Evolutionary conservation across 495 filamentous ascomycete genomes (phyloP).

Genomic region (Polyplosphaeria fusca): DNA sequence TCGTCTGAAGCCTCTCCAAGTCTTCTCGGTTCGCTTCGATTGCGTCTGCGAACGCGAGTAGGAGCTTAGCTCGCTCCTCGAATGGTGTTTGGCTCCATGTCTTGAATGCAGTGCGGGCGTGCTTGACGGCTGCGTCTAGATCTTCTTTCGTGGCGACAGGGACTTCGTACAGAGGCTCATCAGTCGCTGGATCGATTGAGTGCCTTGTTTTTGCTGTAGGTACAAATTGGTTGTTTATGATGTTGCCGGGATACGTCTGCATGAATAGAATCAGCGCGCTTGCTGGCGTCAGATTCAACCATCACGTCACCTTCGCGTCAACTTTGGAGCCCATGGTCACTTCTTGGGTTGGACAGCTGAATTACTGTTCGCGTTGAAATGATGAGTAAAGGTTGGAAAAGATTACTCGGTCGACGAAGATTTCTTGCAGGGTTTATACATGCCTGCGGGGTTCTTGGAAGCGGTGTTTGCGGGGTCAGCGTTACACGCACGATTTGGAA

Average conservation of each 20-base stretch:
- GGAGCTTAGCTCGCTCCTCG: conserved; percentile 9
- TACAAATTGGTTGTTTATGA: conserved; percentile 21
- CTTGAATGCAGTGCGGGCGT: conserved; percentile 7
- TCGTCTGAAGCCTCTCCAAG: conserved; percentile 2
- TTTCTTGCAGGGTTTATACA: too few relatives aligned
- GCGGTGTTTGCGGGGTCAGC: too few relatives aligned
- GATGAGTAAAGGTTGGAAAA: too few relatives aligned
- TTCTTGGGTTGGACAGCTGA: too few relatives aligned
- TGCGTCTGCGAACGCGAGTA: conserved; percentile 12
- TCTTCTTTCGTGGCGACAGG: conserved; percentile 15
- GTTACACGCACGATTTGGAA: too few relatives aligned
- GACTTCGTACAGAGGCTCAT: conserved; percentile 18
- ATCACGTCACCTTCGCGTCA: too few relatives aligned
- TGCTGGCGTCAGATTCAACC: too few relatives aligned
- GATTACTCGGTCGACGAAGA: too few relatives aligned
- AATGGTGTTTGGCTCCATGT: conserved; percentile 5
- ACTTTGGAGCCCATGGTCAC: too few relatives aligned
- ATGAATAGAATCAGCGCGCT: too few relatives aligned
- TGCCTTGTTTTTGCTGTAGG: conserved; percentile 12
- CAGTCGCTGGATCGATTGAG: conserved; percentile 20
- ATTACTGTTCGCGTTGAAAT: too few relatives aligned
- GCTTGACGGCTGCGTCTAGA: conserved; percentile 15
- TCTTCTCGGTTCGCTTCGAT: conserved; percentile 11
- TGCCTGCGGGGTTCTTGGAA: too few relatives aligned
- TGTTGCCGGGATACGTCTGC: conserved; percentile 23